A percentile compares a stretch with the other conserved stretches of the same genome.
Conservation (phyloP, 352 stramenopile genomes). For the Globisporangium viniferum region DNA sequence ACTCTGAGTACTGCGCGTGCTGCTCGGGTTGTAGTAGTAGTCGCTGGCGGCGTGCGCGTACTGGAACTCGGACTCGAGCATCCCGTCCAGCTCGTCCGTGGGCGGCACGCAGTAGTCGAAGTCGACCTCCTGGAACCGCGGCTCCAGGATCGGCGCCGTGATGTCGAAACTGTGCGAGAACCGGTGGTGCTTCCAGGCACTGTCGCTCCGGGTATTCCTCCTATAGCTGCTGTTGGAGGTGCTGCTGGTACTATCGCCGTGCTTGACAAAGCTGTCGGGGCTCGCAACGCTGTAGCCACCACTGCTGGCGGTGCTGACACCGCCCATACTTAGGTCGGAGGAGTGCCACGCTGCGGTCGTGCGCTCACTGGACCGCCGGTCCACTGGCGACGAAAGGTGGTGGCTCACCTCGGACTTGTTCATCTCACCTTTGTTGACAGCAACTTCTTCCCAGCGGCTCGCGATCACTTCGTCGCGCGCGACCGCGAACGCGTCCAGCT, state of each 20-base stretch:
- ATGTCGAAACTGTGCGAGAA: slow-evolving; percentile 14
- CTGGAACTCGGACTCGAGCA: background rate
- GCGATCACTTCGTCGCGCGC: slow-evolving; percentile 8
- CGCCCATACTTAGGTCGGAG: slow-evolving; percentile 2
- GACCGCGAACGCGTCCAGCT: slow-evolving; percentile 1
- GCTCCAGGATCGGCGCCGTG: slow-evolving; percentile 6
- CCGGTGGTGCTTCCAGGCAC: slow-evolving; percentile 4
- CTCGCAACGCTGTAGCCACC: background rate
- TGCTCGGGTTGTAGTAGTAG: background rate
- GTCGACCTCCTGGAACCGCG: background rate
- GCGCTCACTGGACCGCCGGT: slow-evolving; percentile 4
- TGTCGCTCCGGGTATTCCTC: background rate
- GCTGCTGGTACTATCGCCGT: background rate
- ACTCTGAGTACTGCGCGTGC: background rate
- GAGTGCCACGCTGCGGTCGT: slow-evolving; percentile 9
- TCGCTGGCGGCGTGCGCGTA: background rate
- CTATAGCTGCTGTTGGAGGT: background rate
- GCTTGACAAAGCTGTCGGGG: background rate
- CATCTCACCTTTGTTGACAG: background rate
- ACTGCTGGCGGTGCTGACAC: background rate
- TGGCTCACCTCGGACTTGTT: background rate
- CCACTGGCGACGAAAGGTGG: background rate
- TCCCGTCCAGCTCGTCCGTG: slow-evolving; percentile 8
- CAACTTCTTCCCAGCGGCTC: background rate
- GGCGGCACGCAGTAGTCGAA: background rate